These are phyloP conservation scores for Wickerhamiella hasegawae DNA, from an alignment of 805 yeast genomes.

Conservation along the genomic window DNA sequence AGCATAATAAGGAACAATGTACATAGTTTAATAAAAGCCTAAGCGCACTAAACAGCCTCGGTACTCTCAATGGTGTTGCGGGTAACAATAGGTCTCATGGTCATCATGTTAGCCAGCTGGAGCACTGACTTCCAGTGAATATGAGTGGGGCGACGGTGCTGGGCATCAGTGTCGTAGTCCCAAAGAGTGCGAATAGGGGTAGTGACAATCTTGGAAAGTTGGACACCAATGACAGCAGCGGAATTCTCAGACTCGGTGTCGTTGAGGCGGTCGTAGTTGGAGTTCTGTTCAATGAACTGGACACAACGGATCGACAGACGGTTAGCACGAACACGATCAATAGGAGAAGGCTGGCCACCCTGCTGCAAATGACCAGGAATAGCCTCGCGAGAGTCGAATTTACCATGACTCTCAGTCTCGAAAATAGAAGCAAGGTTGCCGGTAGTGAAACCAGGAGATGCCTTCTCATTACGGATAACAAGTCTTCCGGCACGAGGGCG, in stretches of 20 bases:
- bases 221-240: constrained; percentile 66
- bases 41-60: not conserved
- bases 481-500: constrained; percentile 73
- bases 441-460: constrained; percentile 70
- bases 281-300: constrained; percentile 59
- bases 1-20: too few species aligned
- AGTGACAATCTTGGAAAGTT: constrained; percentile 59
- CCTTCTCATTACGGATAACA: constrained; percentile 66
- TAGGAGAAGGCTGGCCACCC: constrained; percentile 88
- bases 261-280: constrained; percentile 4
- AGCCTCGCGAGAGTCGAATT: constrained; percentile 84
- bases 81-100: constrained; percentile 22
- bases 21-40: not conserved
- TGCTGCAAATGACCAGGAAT: constrained; percentile 98
- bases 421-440: constrained; percentile 71
- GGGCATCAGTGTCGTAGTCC: constrained; percentile 73
- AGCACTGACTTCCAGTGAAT: constrained; percentile 71
- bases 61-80: not conserved
- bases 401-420: constrained; percentile 57
- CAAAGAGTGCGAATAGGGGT: constrained; percentile 60
- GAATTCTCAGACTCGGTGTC: constrained; percentile 9
- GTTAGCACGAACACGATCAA: constrained; percentile 80
- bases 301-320: constrained; percentile 83
- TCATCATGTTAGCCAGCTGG: constrained; percentile 70
- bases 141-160: constrained; percentile 71